Evolutionary conservation across 768 basidiomycete species (phyloP), one percentile per base, ranked within the genome.

Genomic region (Hypholoma fasciculare): DNA sequence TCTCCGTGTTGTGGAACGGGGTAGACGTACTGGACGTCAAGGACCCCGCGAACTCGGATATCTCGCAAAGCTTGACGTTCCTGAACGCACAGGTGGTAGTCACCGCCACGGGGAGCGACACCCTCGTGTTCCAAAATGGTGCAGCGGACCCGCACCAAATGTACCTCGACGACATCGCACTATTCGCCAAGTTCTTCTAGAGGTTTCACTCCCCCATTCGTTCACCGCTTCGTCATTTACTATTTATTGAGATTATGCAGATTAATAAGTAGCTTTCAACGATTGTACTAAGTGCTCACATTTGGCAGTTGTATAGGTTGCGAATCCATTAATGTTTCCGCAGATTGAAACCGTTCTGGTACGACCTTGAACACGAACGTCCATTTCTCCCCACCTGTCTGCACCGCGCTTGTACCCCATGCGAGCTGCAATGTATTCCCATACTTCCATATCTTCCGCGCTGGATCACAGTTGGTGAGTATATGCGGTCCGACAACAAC

Each of bases 301-400:
- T 11, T 43, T 43, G 40, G 19, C 40, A 9, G 30, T 34, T 34
- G 30, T 43, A 43, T 43, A 19, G 16, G 14, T 43, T 43, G 1
- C 7, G 16, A 19, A 43, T 16, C 14, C 14, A 19, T 43, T 43
- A 43, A 9, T 19, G 7, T 6, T 14, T 16, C 16, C 13, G 43
- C 23, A 17, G n/a, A n/a, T 8, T 50, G 30, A 7, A 27, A 7
- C 20, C 2, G 3, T 8, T 49, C 40, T 7, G 40, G 14, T 19
- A 49, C 17, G 30, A 62, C 49, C 43, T 69, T 62, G 49, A 75
- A 67, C 23, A 65, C 47, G 53, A 75, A 76, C 6, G 63, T 57
- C 73, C 75, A 75, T 61, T 76, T 75, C 59, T 75, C 71, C 14
- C 67, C 54, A 16, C 67, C 64, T 34, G 72, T 58, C 17, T 53